These are phyloP conservation scores for Mucor plumbeus DNA, from an alignment of 371 early-diverging fungal species.

Conservation along the genomic window DNA sequence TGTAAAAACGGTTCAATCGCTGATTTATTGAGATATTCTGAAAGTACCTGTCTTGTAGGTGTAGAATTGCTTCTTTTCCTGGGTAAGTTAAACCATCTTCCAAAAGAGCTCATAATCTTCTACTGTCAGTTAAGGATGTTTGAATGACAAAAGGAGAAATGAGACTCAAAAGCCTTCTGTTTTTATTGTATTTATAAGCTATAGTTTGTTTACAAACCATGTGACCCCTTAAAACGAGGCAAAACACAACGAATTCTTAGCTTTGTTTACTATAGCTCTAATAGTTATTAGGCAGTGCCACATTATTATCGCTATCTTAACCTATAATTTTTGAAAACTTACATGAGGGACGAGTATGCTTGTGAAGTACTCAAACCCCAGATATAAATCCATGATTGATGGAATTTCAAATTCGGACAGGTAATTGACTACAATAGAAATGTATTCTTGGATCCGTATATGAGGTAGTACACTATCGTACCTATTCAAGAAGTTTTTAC, in stretches of 20 bases:
- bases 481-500: no score
- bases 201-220: constrained; percentile 1
- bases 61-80: constrained; percentile 7
- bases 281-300: neutral
- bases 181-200: constrained; percentile 4
- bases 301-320: neutral
- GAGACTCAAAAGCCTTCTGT: neutral
- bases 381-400: no score
- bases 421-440: no score
- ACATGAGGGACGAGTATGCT: no score
- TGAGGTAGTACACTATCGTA: no score
- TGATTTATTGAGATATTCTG: constrained; percentile 2
- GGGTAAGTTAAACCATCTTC: constrained; percentile 12
- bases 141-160: neutral
- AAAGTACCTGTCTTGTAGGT: constrained; percentile 6
- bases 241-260: neutral
- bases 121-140: neutral
- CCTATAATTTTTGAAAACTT: no score
- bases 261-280: neutral
- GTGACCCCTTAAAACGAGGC: constrained; percentile 7
- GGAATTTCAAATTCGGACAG: no score
- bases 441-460: no score
- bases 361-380: no score
- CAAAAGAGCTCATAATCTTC: constrained; percentile 2
- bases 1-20: neutral